phyloP scores from a whole-genome alignment of 2,329 filamentous ascomycete genomes.

The Diplodia intermedia region DNA sequence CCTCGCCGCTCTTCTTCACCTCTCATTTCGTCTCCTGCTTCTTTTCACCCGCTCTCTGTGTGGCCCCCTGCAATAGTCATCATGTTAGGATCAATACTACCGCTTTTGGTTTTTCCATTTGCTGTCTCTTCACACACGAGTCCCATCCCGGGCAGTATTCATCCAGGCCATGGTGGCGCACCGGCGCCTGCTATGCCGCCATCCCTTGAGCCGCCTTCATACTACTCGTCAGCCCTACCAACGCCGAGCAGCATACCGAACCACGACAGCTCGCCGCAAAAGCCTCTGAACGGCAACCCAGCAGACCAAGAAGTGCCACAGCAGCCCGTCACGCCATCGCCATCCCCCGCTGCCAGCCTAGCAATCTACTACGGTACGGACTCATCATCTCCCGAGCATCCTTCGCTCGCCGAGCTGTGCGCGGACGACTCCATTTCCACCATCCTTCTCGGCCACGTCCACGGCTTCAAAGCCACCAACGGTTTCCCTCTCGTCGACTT shows the following conservation, averaged over 20 bases:
- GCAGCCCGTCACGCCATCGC: not conserved
- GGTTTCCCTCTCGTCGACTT: conserved; percentile 31
- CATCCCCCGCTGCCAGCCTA: not conserved
- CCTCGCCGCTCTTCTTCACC: conserved; percentile 2
- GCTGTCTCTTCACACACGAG: conserved; percentile 14
- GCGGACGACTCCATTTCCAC: conserved; percentile 11
- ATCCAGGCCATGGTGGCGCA: conserved; percentile 30
- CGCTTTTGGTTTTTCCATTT: conserved; percentile 15
- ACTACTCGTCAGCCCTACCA: not conserved
- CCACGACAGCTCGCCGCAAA: conserved; percentile 11
- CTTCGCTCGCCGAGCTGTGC: conserved; percentile 19
- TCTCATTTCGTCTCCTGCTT: not conserved
- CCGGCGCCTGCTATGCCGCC: conserved; percentile 11
- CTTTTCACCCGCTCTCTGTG: not conserved
- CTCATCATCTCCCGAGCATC: conserved; percentile 12
- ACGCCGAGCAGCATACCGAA: conserved; percentile 2
- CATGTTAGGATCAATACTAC: conserved; percentile 14
- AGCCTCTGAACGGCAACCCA: conserved; percentile 13
- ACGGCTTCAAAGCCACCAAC: conserved; percentile 19
- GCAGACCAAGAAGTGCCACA: not conserved
- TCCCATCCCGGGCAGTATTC: conserved; percentile 4
- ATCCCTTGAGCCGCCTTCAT: conserved; percentile 10
- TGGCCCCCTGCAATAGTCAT: not conserved
- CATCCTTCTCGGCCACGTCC: conserved; percentile 26
- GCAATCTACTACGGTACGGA: conserved; percentile 7